Percentiles rank a stretch among this genome's conserved stretches.
Conservation (phyloP, 78 protist genomes). For the Capsaspora owczarzaki region DNA sequence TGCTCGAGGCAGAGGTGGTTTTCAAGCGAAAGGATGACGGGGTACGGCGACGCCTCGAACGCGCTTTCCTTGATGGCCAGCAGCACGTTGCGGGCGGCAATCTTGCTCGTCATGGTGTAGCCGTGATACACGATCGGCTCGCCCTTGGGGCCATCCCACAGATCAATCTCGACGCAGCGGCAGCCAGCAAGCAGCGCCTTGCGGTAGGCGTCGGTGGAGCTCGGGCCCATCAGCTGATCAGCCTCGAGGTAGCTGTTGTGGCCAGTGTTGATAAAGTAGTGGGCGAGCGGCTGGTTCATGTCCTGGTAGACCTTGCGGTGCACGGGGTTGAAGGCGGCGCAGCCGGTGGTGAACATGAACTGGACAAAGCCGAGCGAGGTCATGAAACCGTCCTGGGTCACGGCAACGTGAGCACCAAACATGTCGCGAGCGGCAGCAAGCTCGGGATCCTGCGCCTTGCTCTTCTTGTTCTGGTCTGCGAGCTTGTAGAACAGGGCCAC, state of each 20-base stretch:
- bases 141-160: conserved; percentile 80
- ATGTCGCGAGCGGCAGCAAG: neutral
- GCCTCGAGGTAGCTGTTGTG: conserved; percentile 77
- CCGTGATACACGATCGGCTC: conserved; percentile 84
- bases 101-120: conserved; percentile 58
- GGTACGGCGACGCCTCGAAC: conserved; percentile 56
- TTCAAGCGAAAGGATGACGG: conserved; percentile 75
- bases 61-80: conserved; percentile 43
- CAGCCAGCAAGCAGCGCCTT: conserved; percentile 38
- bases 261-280: conserved; percentile 61
- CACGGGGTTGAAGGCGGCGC: neutral
- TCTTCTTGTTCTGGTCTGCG: neutral
- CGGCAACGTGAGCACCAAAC: neutral
- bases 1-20: conserved; percentile 19
- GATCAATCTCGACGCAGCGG: conserved; percentile 72
- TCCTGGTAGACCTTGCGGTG: conserved; percentile 19
- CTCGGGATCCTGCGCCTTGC: neutral
- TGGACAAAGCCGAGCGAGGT: neutral
- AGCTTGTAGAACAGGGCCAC: neutral
- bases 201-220: conserved; percentile 49
- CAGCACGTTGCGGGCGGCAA: conserved; percentile 42
- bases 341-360: neutral
- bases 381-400: neutral
- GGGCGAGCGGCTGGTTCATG: conserved; percentile 41
- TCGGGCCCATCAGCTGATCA: conserved; percentile 19